Base-by-base conservation (phyloP, 192 early-diverging fungal genomes). In the Coemansia sp. region DNA sequence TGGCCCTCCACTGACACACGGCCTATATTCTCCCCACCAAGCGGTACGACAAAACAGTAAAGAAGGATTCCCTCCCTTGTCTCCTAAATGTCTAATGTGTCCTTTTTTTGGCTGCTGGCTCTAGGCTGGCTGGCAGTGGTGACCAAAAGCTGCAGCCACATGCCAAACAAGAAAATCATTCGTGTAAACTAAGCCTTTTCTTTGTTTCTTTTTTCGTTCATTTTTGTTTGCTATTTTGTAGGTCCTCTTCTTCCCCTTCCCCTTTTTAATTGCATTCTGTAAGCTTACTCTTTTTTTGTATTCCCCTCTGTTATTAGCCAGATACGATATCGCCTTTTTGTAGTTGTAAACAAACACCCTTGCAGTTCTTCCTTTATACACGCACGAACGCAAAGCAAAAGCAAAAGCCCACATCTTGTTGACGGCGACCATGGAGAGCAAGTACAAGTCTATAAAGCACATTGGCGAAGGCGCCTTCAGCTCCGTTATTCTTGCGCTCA, bases 391-490 rank as follows among this genome's bases (percentile, higher is more conserved):
- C 35, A 43, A n/a, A 30, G 30, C 30, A 30, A 30, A 30, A 30
- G 3, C 18, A 44, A 41, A n/a, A 18, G 20, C 39, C n/a, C 60
- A 43, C 39, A 10, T 20, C 33, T 11, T 11, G n/a, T 59, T 30
- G 26, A 21, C 20, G 26, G 24, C 23, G 20, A 34, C n/a, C 9
- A 81, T 81, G 78, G 78, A 81, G 67, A 80, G 75, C 75, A 73
- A 66, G 63, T 85, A 85, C 75, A 74, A 80, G 72, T 64, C 75
- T 0, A 76, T 78, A 56, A 72, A 72, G 65, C 64, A 75, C 41
- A 81, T 85, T 21, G 84, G 84, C 67, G 79, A 85, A 58, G 84
- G 84, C 44, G 84, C 84, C 26, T 85, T 85, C 55, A 85, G 84
- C 66, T 85, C 84, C 11, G 84, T 85, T 20, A 69, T 82, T 21